Conservation (phyloP, 345 rosid genomes). For the Acer yangbiense region DNA sequence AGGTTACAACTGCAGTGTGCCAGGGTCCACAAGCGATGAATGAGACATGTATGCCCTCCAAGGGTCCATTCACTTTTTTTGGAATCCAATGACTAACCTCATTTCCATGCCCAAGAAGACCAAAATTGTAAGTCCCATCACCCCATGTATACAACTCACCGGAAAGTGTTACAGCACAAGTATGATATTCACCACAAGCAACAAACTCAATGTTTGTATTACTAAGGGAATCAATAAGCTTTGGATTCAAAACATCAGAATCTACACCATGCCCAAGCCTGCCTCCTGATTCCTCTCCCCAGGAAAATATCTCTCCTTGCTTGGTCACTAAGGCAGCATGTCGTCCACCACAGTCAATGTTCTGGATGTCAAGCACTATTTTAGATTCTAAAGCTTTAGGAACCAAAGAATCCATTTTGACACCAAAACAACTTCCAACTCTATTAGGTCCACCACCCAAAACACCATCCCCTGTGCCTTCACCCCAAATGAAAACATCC, state of each 20-base stretch:
- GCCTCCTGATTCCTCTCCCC: slow-evolving; percentile 87
- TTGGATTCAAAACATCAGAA: slow-evolving; percentile 69
- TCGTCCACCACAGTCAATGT: slow-evolving; percentile 74
- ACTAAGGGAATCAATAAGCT: slow-evolving; percentile 64
- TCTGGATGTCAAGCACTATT: slow-evolving; percentile 76
- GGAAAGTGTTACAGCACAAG: slow-evolving; percentile 82
- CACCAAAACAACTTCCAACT: slow-evolving; percentile 44
- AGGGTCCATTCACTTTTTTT: slow-evolving; percentile 70
- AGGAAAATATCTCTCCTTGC: slow-evolving; percentile 77
- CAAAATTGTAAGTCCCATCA: slow-evolving; percentile 69
- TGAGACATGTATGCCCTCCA: slow-evolving; percentile 80
- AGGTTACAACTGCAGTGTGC: slow-evolving; percentile 84
- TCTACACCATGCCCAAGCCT: slow-evolving; percentile 90
- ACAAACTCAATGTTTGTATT: slow-evolving; percentile 65
- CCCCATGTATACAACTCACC: slow-evolving; percentile 87
- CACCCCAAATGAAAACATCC: slow-evolving; percentile 84
- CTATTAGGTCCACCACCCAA: slow-evolving; percentile 68
- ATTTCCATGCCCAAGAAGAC: slow-evolving; percentile 85
- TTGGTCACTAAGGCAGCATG: slow-evolving; percentile 79
- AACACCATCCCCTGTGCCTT: slow-evolving; percentile 66
- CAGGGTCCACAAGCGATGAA: slow-evolving; percentile 82
- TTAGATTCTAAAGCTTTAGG: slow-evolving; percentile 79
- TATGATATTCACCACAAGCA: slow-evolving; percentile 81
- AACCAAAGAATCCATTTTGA: slow-evolving; percentile 61
- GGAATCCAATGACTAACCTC: slow-evolving; percentile 82